These are phyloP conservation scores for Aspergillus caelatus DNA, from an alignment of 2,329 filamentous ascomycete genomes.

Conservation along the genomic window DNA sequence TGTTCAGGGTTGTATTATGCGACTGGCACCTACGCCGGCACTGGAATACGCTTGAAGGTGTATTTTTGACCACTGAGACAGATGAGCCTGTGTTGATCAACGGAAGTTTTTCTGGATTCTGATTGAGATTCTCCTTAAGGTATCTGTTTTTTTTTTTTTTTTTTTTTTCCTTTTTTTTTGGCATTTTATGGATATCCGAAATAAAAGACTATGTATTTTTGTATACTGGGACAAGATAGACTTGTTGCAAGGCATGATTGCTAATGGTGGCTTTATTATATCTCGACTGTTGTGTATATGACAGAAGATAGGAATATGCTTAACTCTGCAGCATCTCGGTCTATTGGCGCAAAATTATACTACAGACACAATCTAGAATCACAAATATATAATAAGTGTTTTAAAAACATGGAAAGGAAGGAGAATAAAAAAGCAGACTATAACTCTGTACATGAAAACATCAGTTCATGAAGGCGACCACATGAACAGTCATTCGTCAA, in stretches of 20 bases:
- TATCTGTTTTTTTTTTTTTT: no score
- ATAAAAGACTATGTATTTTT: not conserved
- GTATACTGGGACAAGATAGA: not conserved
- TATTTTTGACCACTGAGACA: no score
- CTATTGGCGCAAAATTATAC: not conserved
- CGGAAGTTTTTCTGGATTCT: no score
- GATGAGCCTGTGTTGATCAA: no score
- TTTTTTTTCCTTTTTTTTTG: no score
- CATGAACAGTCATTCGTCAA: constrained; percentile 13
- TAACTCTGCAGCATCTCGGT: not conserved
- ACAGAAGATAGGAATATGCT: not conserved
- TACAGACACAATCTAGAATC: constrained; percentile 1
- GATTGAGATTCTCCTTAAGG: no score
- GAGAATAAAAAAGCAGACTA: constrained; percentile 6
- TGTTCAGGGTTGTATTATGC: no score
- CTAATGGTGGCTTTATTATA: not conserved
- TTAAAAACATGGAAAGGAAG: not conserved
- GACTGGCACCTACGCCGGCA: no score
- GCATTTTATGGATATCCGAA: no score
- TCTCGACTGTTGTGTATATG: not conserved
- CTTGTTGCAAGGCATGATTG: not conserved
- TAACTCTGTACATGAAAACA: constrained; percentile 14
- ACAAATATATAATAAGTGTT: not conserved
- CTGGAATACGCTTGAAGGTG: no score
- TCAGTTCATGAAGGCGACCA: not conserved